These are phyloP conservation scores for Licmophora abbreviata DNA, from an alignment of 108 stramenopile genomes.

Conservation along the genomic window DNA sequence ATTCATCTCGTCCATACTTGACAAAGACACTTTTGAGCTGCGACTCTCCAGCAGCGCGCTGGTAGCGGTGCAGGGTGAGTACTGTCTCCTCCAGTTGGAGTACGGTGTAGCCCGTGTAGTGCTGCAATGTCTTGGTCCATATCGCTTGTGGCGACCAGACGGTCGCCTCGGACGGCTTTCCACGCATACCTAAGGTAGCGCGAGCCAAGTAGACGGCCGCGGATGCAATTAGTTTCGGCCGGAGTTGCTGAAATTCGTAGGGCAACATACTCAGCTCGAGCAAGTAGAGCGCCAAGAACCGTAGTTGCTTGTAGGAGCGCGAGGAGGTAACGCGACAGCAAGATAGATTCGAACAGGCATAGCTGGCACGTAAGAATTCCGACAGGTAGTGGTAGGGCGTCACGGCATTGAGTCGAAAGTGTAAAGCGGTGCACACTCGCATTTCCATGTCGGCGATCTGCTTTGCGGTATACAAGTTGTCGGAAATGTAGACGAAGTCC, in stretches of 20 bases:
- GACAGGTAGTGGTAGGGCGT: constrained; percentile 54
- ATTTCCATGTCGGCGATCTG: constrained; percentile 66
- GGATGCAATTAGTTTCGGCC: constrained; percentile 61
- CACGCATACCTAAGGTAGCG: constrained; percentile 47
- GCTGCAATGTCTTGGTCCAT: constrained; percentile 56
- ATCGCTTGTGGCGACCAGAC: constrained; percentile 7
- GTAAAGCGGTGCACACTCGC: constrained; percentile 42
- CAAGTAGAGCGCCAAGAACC: constrained; percentile 60
- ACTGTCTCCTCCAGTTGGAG: constrained; percentile 45
- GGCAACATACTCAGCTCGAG: constrained; percentile 64
- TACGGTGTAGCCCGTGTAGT: constrained; percentile 53
- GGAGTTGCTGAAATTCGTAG: constrained; percentile 33
- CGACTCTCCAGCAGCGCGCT: constrained; percentile 33
- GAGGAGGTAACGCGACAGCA: neutral
- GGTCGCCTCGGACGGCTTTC: constrained; percentile 2
- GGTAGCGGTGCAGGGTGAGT: constrained; percentile 35
- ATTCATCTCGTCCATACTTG: constrained; percentile 39
- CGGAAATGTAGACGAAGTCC: constrained; percentile 71
- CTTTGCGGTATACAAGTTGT: constrained; percentile 41
- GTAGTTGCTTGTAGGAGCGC: neutral
- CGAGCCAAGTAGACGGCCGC: constrained; percentile 78
- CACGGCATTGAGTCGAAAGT: constrained; percentile 33
- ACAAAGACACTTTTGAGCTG: constrained; percentile 29
- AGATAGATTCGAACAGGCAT: constrained; percentile 1
- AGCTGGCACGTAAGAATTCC: constrained; percentile 57